Conservation (phyloP, 202 grass and related monocot genomes). For the Panicum virgatum region DNA sequence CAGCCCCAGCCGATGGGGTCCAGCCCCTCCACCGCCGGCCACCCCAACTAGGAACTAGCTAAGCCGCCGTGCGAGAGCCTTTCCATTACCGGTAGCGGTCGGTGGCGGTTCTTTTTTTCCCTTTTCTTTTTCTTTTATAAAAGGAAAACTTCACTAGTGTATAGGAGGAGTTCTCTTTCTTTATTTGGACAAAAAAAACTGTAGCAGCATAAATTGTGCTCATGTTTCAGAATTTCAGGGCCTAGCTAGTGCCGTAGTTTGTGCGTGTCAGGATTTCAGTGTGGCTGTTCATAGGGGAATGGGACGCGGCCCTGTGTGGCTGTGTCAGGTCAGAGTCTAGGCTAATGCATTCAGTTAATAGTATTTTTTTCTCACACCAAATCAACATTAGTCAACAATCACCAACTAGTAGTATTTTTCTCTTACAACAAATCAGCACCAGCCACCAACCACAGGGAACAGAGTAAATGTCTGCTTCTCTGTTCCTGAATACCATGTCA, state of each 20-base stretch:
- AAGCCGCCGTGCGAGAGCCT: not conserved
- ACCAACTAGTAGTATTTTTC: too few relatives aligned
- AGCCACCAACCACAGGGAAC: too few relatives aligned
- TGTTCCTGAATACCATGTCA: too few relatives aligned
- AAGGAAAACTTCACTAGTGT: not conserved
- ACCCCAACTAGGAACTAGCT: conserved; percentile 25
- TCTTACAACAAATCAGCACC: too few relatives aligned
- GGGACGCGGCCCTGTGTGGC: too few relatives aligned
- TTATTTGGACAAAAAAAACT: not conserved
- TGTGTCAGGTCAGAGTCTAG: not conserved
- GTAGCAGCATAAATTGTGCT: not conserved
- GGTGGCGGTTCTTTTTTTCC: not conserved
- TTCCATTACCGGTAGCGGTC: conserved; percentile 3
- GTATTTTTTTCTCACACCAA: too few relatives aligned
- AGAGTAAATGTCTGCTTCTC: too few relatives aligned
- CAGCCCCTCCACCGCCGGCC: conserved; percentile 42
- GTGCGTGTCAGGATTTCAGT: not conserved
- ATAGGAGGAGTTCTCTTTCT: not conserved
- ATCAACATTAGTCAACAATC: too few relatives aligned
- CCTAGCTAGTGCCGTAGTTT: too few relatives aligned
- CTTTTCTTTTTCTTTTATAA: not conserved
- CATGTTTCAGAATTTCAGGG: not conserved
- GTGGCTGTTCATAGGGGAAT: not conserved
- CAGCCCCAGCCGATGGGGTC: conserved; percentile 30
- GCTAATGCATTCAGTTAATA: not conserved